These are phyloP conservation scores for Russula sp. DNA, from an alignment of 768 basidiomycete genomes.

Conservation along the genomic window DNA sequence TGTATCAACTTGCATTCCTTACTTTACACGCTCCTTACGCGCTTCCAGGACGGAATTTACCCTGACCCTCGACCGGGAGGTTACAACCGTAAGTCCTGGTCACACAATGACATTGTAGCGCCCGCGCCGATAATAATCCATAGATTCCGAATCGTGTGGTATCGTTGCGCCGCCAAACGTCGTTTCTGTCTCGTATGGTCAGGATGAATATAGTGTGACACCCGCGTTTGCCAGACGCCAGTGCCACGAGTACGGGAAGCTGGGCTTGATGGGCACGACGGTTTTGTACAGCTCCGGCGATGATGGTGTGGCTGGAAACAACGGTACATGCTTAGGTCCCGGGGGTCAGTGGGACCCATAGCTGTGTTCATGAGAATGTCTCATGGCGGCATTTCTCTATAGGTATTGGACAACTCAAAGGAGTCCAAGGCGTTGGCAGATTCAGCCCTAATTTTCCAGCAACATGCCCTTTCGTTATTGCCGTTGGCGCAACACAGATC, in stretches of 20 bases:
- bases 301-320: slow-evolving; percentile 43
- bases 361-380: neutral
- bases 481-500: slow-evolving; percentile 42
- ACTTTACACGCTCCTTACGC: neutral
- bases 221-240: slow-evolving; percentile 42
- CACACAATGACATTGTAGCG: neutral
- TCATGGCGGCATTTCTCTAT: neutral
- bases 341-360: slow-evolving; percentile 29
- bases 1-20: neutral
- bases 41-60: slow-evolving; percentile 34
- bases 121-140: neutral
- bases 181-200: slow-evolving; percentile 43
- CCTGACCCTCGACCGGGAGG: slow-evolving; percentile 41
- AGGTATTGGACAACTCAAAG: neutral
- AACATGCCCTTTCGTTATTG: slow-evolving; percentile 44
- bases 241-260: slow-evolving; percentile 48
- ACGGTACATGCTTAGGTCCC: slow-evolving; percentile 37
- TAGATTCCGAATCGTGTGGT: slow-evolving; percentile 42
- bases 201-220: slow-evolving; percentile 37
- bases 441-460: slow-evolving; percentile 47
- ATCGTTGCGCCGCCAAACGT: slow-evolving; percentile 39
- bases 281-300: slow-evolving; percentile 48
- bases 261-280: slow-evolving; percentile 44
- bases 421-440: slow-evolving; percentile 28
- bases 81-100: slow-evolving; percentile 36